Base-by-base conservation (phyloP, 208 protist species). In the Leishmania lainsoni region DNA sequence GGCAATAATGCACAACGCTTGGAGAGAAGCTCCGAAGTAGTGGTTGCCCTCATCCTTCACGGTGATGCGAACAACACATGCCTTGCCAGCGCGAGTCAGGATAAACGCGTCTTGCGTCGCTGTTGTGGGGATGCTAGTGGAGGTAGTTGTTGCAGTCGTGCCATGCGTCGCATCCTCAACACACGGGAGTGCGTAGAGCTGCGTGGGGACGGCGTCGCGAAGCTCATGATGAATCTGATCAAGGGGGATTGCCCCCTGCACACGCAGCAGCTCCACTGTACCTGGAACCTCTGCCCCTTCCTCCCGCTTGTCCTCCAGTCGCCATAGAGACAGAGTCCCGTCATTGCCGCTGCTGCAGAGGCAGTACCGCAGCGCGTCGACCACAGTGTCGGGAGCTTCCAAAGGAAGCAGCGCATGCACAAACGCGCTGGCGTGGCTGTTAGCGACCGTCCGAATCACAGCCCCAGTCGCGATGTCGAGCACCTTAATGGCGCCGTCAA, bases 281-380 rank as follows among this genome's bases (percentile, higher is more conserved):
- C 39, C 42, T 1, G 58, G 51, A 1, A 35, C 52, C 58, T 76
- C 79, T 10, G 16, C 68, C 8, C 26, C 56, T 14, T 48, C 78
- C 39, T 3, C 73, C 22, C 79, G 76, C 1, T 35, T 65, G 61
- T 85, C 76, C 16, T 80, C 48, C 26, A 85, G 54, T 6, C 72
- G 66, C 93, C 93, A 97, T 58, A 92, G 76, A n/a, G 86, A 84
- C 59, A 97, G 81, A 45, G 81, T 91, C 12, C 93, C 88, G 78
- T 97, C 89, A 78, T 97, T 95, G 54, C 93, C 93, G 74, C 90
- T 89, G 73, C 84, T 90, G 10, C 92, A 65, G 75, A 89, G 84
- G 79, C 63, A 87, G 48, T 65, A 72, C 14, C 59, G 74, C 58
- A 56, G 20, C 20, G 17, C 61, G 45, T 75, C 68, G 0, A 22